phyloP scores from a whole-genome alignment of 495 filamentous ascomycete species.

The Neurospora intermedia region DNA sequence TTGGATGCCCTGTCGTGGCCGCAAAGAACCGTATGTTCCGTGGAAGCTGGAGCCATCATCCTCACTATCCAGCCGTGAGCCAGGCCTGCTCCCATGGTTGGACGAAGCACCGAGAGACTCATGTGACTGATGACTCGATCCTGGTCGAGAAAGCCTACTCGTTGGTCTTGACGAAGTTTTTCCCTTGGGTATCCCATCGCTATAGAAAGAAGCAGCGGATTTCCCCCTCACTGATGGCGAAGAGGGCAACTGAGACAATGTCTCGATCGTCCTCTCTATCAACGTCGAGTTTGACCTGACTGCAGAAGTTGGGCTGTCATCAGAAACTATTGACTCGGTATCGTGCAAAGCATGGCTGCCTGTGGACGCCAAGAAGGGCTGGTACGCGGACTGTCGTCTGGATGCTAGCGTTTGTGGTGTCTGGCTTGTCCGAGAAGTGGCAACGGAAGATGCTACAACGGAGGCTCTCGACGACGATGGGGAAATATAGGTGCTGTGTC shows the following conservation, averaged over 20 bases:
- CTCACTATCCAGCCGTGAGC: slow-evolving; percentile 28
- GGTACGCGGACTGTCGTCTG: background rate
- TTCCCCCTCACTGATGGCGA: slow-evolving; percentile 34
- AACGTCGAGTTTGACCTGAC: background rate
- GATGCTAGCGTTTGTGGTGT: background rate
- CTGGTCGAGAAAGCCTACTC: slow-evolving; percentile 29
- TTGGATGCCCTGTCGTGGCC: slow-evolving; percentile 15
- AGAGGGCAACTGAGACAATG: slow-evolving; percentile 34
- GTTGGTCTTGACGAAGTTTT: slow-evolving; percentile 25
- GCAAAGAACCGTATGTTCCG: slow-evolving; percentile 24
- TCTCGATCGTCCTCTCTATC: slow-evolving; percentile 37
- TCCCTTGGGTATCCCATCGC: slow-evolving; percentile 4
- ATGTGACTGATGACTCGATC: slow-evolving; percentile 36
- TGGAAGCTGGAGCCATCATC: slow-evolving; percentile 20
- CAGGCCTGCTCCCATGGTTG: slow-evolving; percentile 26
- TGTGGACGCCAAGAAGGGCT: background rate
- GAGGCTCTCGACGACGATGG: background rate
- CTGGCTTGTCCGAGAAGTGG: background rate
- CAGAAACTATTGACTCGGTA: background rate
- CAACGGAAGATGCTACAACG: background rate
- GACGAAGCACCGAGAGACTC: slow-evolving; percentile 21
- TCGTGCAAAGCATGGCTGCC: background rate
- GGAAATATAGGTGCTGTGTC: background rate
- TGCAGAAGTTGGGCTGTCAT: background rate
- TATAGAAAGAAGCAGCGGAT: slow-evolving; percentile 28